phyloP scores from a whole-genome alignment of 768 basidiomycete species.

The Rhodotorula graminis region DNA sequence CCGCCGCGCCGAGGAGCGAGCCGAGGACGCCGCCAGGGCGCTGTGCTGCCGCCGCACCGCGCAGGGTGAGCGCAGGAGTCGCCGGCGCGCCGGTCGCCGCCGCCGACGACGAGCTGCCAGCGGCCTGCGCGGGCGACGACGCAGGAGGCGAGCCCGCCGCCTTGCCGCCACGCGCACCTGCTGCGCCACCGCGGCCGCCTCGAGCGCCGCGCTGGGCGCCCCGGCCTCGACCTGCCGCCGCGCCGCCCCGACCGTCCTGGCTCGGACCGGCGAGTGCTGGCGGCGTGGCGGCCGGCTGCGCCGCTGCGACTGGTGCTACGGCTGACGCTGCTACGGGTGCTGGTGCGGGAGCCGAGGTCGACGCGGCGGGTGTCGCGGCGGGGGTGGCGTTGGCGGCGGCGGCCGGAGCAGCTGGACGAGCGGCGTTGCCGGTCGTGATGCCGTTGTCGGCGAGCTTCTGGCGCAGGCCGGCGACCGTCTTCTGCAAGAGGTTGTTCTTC shows the following conservation, averaged over 20 bases:
- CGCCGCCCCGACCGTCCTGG: conserved; percentile 43
- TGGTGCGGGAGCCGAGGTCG: conserved; percentile 17
- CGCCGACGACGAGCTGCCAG: neutral
- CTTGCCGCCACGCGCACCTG: conserved; percentile 14
- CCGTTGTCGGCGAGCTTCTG: conserved; percentile 36
- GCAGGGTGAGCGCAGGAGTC: neutral
- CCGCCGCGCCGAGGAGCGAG: conserved; percentile 6
- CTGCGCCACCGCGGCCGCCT: conserved; percentile 43
- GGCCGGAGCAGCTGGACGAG: conserved; percentile 23
- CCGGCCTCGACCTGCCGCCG: conserved; percentile 43
- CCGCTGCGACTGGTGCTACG: conserved; percentile 42
- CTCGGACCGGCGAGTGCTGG: conserved; percentile 38
- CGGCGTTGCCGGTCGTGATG: conserved; percentile 7
- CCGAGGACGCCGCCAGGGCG: conserved; percentile 24
- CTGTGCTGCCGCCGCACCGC: conserved; percentile 6
- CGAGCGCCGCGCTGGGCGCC: conserved; percentile 43
- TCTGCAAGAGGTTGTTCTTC: conserved; percentile 32
- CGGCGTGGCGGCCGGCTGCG: conserved; percentile 39
- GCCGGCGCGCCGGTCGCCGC: neutral
- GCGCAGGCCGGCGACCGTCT: conserved; percentile 32
- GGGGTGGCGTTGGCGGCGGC: conserved; percentile 36
- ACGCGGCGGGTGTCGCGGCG: conserved; percentile 17
- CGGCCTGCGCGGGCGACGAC: neutral
- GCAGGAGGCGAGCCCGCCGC: conserved; percentile 6
- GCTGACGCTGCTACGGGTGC: too few relatives aligned